These are phyloP conservation scores for Brassica nigra DNA, from an alignment of 345 rosid species.

Conservation along the genomic window DNA sequence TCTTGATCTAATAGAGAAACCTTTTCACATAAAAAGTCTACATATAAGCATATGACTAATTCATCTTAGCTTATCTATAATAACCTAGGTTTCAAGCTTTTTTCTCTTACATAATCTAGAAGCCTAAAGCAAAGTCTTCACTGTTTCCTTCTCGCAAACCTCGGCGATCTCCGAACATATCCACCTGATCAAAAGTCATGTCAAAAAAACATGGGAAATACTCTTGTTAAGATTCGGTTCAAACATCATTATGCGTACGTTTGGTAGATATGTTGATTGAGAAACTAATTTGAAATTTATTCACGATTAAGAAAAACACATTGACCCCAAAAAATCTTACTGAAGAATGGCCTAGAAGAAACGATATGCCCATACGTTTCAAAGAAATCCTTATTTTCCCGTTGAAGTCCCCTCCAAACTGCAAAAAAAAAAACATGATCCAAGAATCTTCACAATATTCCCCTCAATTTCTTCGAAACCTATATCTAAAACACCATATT, in stretches of 20 bases:
- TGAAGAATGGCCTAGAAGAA: conserved; percentile 42
- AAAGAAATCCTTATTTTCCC: conserved; percentile 74
- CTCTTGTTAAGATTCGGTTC: not conserved
- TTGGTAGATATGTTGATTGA: not conserved
- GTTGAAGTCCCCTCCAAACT: conserved; percentile 82
- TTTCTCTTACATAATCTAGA: conserved; percentile 11
- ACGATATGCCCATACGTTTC: conserved; percentile 48
- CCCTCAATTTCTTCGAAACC: not conserved
- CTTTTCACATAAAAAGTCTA: not conserved
- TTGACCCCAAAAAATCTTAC: conserved; percentile 36
- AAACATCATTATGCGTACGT: not conserved
- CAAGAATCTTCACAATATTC: not conserved
- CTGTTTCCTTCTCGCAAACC: conserved; percentile 40
- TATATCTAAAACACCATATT: not conserved
- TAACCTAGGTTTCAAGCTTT: not conserved
- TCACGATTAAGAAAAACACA: not conserved
- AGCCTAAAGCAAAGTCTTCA: conserved; percentile 34
- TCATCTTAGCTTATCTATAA: not conserved
- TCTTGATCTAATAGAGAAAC: not conserved
- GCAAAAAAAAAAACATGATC: conserved; percentile 17
- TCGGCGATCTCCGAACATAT: conserved; percentile 38
- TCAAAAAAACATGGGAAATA: not conserved
- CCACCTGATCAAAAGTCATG: conserved; percentile 39
- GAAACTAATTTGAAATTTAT: not conserved
- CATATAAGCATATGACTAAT: not conserved